Evolutionary conservation across 23 red algal genomes (phyloP).

Genomic region (Gracilaria domingensis): DNA sequence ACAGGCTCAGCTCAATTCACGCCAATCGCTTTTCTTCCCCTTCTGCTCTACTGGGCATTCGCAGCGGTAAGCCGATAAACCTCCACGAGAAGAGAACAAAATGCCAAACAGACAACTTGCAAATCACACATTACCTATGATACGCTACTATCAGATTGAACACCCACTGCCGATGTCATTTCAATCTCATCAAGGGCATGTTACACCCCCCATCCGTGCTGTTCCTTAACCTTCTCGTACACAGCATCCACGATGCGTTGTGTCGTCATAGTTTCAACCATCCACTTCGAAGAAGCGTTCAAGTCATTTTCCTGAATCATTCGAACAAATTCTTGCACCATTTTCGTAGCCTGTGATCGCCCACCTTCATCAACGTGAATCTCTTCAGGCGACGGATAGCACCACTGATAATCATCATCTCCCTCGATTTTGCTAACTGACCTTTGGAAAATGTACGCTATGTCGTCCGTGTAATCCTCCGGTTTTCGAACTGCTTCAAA

Average conservation of each 20-base stretch:
- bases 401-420: conserved; percentile 17
- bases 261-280: conserved; percentile 38
- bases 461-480: conserved; percentile 6
- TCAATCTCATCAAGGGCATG: too few species aligned
- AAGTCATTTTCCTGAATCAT: conserved; percentile 37
- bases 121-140: too few species aligned
- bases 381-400: conserved; percentile 10
- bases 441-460: not conserved
- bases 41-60: too few species aligned
- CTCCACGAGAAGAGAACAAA: too few species aligned
- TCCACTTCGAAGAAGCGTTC: conserved; percentile 32
- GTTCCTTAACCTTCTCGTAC: conserved; percentile 11
- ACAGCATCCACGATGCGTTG: conserved; percentile 45
- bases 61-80: too few species aligned
- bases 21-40: too few species aligned
- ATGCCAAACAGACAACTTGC: too few species aligned
- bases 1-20: too few species aligned
- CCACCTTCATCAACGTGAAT: conserved; percentile 7
- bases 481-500: not conserved
- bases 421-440: conserved; percentile 22
- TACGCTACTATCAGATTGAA: too few species aligned
- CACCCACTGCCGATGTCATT: too few species aligned
- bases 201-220: too few species aligned
- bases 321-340: conserved; percentile 51
- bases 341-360: conserved; percentile 32